Percentiles rank a stretch among this genome's conserved stretches.
phyloP scores from a whole-genome alignment of 2,329 filamentous ascomycete species.

The Venturia pyrina region DNA sequence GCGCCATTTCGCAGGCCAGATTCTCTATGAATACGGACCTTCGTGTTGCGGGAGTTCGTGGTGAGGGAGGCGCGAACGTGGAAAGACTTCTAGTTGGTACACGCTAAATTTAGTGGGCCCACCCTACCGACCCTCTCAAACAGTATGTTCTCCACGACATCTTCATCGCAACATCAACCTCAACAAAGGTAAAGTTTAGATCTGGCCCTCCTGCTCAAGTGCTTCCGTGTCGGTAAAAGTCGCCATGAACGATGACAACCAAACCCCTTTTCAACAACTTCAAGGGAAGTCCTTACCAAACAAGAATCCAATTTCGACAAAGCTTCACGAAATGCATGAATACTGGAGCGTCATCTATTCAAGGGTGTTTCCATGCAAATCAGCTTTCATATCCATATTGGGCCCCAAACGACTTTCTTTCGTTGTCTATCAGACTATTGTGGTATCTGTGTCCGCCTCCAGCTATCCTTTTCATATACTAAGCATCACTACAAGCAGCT shows the following conservation, averaged over 20 bases:
- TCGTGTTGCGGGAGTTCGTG: neutral
- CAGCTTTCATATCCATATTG: neutral
- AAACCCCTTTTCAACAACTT: neutral
- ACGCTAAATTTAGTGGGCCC: constrained; percentile 1
- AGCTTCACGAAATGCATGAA: neutral
- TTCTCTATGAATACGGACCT: neutral
- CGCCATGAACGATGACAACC: neutral
- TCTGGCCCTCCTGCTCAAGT: neutral
- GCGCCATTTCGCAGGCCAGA: neutral
- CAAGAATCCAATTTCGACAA: neutral
- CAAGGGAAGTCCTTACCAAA: neutral
- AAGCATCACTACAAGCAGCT: neutral
- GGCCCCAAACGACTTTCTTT: neutral
- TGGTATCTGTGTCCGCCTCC: neutral
- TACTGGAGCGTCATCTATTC: neutral
- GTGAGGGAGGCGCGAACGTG: too few species aligned
- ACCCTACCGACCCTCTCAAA: neutral
- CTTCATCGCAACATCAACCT: neutral
- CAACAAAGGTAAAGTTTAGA: neutral
- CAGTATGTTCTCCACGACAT: neutral
- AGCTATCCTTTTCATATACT: neutral
- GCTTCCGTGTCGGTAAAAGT: neutral
- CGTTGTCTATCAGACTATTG: neutral
- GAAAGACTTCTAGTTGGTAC: neutral
- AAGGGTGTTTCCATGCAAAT: neutral